Percentiles rank a stretch among this genome's conserved stretches.
These are phyloP conservation scores for Juncus effusus DNA, from an alignment of 176 grass and related monocot genomes.

Conservation along the genomic window DNA sequence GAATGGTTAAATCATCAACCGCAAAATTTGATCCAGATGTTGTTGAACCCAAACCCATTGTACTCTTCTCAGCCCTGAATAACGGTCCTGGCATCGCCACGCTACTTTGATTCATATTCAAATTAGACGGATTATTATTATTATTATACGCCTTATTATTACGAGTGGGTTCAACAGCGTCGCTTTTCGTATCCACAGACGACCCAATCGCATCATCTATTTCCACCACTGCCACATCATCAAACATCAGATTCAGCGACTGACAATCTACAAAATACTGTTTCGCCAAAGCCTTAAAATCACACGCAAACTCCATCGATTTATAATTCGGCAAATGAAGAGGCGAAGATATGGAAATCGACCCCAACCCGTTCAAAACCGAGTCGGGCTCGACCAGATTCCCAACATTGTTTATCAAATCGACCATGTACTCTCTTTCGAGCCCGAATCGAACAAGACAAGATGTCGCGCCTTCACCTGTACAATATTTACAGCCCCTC, in stretches of 20 bases:
- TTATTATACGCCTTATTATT: constrained; percentile 12
- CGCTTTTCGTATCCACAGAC: constrained; percentile 37
- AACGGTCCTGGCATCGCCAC: neutral
- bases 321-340: constrained; percentile 49
- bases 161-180: constrained; percentile 35
- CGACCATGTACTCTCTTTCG: constrained; percentile 76
- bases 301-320: constrained; percentile 39
- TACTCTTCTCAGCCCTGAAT: constrained; percentile 30
- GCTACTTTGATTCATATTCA: neutral
- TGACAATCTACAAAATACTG: constrained; percentile 75
- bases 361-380: constrained; percentile 66
- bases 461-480: constrained; percentile 41
- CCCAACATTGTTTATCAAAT: constrained; percentile 67
- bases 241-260: constrained; percentile 68
- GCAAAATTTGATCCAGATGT: constrained; percentile 36
- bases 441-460: constrained; percentile 64
- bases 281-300: constrained; percentile 58
- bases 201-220: constrained; percentile 40
- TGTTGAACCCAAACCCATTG: constrained; percentile 28
- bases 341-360: constrained; percentile 58
- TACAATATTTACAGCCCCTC: constrained; percentile 76
- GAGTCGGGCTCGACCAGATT: constrained; percentile 70
- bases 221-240: constrained; percentile 36
- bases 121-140: constrained; percentile 2
- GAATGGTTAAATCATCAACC: constrained; percentile 61